Conservation (phyloP, 2,329 filamentous ascomycete species). For the Cladosporium sp. region DNA sequence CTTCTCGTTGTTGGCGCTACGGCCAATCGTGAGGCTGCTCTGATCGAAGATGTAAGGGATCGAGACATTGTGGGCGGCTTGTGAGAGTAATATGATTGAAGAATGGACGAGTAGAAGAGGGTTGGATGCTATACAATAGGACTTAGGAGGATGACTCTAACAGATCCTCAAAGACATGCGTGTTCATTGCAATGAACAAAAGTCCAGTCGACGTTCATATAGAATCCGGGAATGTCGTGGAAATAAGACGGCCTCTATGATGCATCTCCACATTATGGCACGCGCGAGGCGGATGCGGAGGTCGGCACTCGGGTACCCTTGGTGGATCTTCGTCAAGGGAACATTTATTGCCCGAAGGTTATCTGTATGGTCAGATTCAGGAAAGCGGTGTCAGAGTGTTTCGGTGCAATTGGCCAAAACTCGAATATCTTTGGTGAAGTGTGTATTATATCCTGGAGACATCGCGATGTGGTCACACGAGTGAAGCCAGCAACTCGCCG, state of each 20-base stretch:
- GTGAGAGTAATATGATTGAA: neutral
- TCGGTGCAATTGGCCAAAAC: too few relatives aligned
- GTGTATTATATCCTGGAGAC: too few relatives aligned
- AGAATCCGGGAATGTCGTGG: slow-evolving; percentile 6
- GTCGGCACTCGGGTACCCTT: slow-evolving; percentile 1
- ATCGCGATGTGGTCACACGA: too few relatives aligned
- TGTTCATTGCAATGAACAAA: neutral
- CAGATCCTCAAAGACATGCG: neutral
- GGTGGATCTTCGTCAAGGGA: slow-evolving; percentile 2
- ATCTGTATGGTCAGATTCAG: too few relatives aligned
- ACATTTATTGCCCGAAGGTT: neutral
- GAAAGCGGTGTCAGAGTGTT: too few relatives aligned
- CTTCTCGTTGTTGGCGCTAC: neutral
- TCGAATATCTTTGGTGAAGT: too few relatives aligned
- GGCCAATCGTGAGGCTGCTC: neutral
- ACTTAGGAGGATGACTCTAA: neutral
- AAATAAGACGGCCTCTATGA: slow-evolving; percentile 1
- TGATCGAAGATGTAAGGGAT: neutral
- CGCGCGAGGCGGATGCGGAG: slow-evolving; percentile 3
- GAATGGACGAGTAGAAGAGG: neutral
- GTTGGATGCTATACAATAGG: too few relatives aligned
- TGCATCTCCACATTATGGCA: slow-evolving; percentile 8
- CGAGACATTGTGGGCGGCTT: neutral
- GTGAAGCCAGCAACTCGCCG: neutral
- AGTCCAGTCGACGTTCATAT: neutral